These are phyloP conservation scores for Eutypa lata DNA, from an alignment of 2,329 filamentous ascomycete genomes.

Conservation along the genomic window DNA sequence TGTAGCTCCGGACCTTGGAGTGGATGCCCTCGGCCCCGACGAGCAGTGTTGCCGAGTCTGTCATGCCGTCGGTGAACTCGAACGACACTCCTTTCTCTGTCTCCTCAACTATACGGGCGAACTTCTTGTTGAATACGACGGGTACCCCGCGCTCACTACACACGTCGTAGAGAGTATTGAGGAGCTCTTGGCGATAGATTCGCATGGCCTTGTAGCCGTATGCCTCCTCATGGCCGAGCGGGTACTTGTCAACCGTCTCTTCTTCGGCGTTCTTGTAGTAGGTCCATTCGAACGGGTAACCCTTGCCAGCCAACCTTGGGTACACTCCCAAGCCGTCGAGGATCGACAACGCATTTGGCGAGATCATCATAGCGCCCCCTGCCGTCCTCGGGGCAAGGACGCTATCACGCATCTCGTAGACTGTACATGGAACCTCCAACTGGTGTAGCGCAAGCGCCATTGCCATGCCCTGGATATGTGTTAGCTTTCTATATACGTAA, in stretches of 20 bases:
- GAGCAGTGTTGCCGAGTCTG: constrained; percentile 39
- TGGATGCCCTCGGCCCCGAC: constrained; percentile 61
- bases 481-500: not conserved
- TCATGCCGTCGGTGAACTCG: constrained; percentile 44
- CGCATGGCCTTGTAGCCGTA: constrained; percentile 50
- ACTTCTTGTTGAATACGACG: constrained; percentile 47
- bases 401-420: constrained; percentile 43
- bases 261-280: constrained; percentile 39
- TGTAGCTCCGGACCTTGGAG: constrained; percentile 48
- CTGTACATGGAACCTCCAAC: constrained; percentile 36
- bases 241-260: constrained; percentile 35
- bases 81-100: constrained; percentile 37
- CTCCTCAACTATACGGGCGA: constrained; percentile 40
- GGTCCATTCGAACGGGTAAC: constrained; percentile 49
- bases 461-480: constrained; percentile 39
- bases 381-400: constrained; percentile 36
- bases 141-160: constrained; percentile 36
- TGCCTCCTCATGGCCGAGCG: constrained; percentile 5
- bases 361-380: constrained; percentile 57
- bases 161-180: constrained; percentile 42
- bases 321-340: constrained; percentile 50
- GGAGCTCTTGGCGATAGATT: constrained; percentile 50
- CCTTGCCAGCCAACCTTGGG: constrained; percentile 37
- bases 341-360: constrained; percentile 55
- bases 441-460: constrained; percentile 53